phyloP scores from a whole-genome alignment of 306 rosid genomes.

The Glycine tomentella region DNA sequence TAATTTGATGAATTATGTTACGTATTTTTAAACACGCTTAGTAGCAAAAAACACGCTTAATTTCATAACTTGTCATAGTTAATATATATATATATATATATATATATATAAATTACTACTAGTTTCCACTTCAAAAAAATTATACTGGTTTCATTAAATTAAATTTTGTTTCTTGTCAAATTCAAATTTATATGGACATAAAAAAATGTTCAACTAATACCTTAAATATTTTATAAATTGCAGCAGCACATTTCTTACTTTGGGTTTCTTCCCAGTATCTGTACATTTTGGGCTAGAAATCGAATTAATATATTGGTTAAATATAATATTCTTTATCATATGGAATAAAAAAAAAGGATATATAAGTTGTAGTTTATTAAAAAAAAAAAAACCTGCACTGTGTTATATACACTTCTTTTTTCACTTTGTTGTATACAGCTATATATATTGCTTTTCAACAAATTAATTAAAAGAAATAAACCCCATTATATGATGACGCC shows the following conservation, averaged over 20 bases:
- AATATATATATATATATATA: too few relatives aligned
- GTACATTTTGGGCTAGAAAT: background rate
- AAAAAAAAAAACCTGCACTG: slow-evolving; percentile 45
- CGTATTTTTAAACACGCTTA: too few relatives aligned
- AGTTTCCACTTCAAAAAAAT: too few relatives aligned
- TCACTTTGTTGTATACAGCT: background rate
- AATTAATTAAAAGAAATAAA: background rate
- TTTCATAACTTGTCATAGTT: too few relatives aligned
- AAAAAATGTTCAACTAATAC: background rate
- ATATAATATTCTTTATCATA: background rate
- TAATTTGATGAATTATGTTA: background rate
- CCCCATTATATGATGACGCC: background rate
- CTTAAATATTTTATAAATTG: background rate
- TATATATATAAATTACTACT: too few relatives aligned
- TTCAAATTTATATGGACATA: background rate
- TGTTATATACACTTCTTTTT: too few relatives aligned
- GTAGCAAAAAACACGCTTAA: too few relatives aligned
- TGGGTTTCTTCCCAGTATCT: background rate
- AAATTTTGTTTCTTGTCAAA: background rate
- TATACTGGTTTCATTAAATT: too few relatives aligned
- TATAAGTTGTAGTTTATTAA: slow-evolving; percentile 8
- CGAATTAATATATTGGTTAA: background rate
- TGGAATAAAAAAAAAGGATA: background rate
- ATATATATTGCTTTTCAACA: background rate
- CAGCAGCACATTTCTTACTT: background rate